Conservation (phyloP, 768 basidiomycete genomes). For the Mycena leptocephala region DNA sequence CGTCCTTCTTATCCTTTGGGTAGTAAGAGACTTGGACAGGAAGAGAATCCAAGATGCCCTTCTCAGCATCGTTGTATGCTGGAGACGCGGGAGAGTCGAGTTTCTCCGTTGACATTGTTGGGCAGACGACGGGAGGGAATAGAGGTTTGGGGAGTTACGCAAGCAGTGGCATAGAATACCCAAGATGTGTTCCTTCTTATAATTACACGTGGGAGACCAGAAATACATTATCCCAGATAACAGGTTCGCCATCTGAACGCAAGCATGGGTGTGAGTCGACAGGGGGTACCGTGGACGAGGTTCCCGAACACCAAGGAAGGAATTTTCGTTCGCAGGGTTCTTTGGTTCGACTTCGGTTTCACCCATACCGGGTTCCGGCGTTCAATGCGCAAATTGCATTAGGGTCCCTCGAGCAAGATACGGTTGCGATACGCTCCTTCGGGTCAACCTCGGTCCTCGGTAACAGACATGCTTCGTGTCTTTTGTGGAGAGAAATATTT, state of each 20-base stretch:
- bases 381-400: not conserved
- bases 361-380: slow-evolving; percentile 34
- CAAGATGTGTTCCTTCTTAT: slow-evolving; percentile 44
- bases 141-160: slow-evolving; percentile 30
- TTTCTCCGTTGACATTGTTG: slow-evolving; percentile 61
- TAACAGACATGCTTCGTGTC: slow-evolving; percentile 17
- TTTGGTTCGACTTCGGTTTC: slow-evolving; percentile 30
- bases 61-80: slow-evolving; percentile 70
- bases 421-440: slow-evolving; percentile 16
- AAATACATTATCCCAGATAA: slow-evolving; percentile 24
- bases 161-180: slow-evolving; percentile 33
- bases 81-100: slow-evolving; percentile 50
- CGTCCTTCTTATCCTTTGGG: slow-evolving; percentile 51
- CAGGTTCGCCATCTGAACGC: slow-evolving; percentile 27
- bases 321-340: slow-evolving; percentile 19
- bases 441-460: slow-evolving; percentile 30
- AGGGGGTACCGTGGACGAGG: slow-evolving; percentile 21
- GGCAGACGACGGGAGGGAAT: slow-evolving; percentile 23
- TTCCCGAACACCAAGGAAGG: slow-evolving; percentile 28
- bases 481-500: slow-evolving; percentile 16
- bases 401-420: slow-evolving; percentile 14
- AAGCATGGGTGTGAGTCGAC: slow-evolving; percentile 5
- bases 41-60: slow-evolving; percentile 67
- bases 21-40: slow-evolving; percentile 49
- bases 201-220: slow-evolving; percentile 37